Evolutionary conservation across 176 grass and related monocot species (phyloP), one percentile per base, ranked within the genome.

Genomic region (Oryza nivara): DNA sequence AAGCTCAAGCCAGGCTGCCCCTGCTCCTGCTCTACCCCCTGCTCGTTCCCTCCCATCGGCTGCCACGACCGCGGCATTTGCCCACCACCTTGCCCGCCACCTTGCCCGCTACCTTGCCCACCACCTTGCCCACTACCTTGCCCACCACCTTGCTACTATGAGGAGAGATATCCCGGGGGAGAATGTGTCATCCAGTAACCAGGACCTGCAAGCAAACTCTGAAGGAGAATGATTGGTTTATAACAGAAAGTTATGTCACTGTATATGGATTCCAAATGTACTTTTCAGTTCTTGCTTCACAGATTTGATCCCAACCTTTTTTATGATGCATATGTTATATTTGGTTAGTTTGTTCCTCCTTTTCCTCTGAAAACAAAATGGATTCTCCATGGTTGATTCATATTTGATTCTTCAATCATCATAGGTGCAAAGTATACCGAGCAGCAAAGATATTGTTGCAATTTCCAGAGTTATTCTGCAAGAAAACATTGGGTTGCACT

Each of bases 171-270:
- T 1, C 69, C 40, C 15, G 65, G 41, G 4, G 77, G 51, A 85
- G 36, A 75, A 64, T 89, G 82, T 32, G n/a, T 14, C 64, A 89
- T 89, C 82, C 82, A 89, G 77, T 89, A 89, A 60, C 26, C 81
- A 64, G 52, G 11, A 3, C 56, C 65, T 64, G 79, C 67, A 61
- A 12, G 72, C 51, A 58, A 12, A n/a, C 5, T 76, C 77, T 68
- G 22, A 30, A 41, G 28, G 36, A 13, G 64, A 6, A 16, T 25
- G 63, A 4, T 56, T 56, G 56, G 20, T 61, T 61, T 22, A 61
- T 22, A 22, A 22, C 56, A 61, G 56, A 20, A 56, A 16, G 56
- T 61, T 8, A 4, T 61, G 56, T 60, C 3, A 14, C 19, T 20
- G 73, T 45, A 19, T 43, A 14, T 44, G 32, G 9, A 23, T 32